Base-by-base conservation (phyloP, 2,329 filamentous ascomycete species). In the Polytolypa hystricis region DNA sequence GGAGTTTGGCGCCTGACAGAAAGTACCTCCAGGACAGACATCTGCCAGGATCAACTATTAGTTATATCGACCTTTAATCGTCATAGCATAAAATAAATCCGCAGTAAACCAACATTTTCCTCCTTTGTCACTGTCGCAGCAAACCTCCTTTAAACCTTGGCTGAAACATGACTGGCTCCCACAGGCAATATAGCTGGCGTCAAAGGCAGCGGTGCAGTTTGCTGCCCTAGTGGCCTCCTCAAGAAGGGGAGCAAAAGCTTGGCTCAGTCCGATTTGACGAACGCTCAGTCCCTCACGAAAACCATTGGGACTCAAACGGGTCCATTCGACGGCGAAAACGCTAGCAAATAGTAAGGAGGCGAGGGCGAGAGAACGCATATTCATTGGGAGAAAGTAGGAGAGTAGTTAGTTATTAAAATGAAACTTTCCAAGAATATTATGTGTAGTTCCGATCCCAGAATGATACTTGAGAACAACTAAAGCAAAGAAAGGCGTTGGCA, bases 81-180 rank as follows among this genome's bases (percentile, higher is more conserved):
- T n/a, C 28, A 12, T 7, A 14, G 14, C 8, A n/a, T 16, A 3
- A 19, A 19, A 14, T 15, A 31, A 9, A 4, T 11, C 20, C 17
- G n/a, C 10, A 12, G 11, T 38, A n/a, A n/a, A 29, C 20, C 16
- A 27, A 16, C 10, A 16, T 14, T 17, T 19, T n/a, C 7, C 42
- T 46, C 35, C 42, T 47, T 47, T 50, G 39, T 38, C 41, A 31
- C 36, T 43, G 14, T 35, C 33, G 38, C 48, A 49, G 40, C 48
- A 51, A 19, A 42, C 35, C 14, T 51, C 44, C 10, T 46, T 46
- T 18, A 37, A 41, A 23, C 17, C 35, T 29, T 43, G 35, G 30
- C 40, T 46, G 35, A 44, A 47, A 32, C 45, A 47, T 21, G 35
- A 15, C 10, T 37, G 31, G 32, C 39, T 23, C 18, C 40, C 45